Evolutionary conservation across 371 early-diverging fungal species (phyloP), one percentile per base, ranked within the genome.

Genomic region (Rhizopus microsporus): DNA sequence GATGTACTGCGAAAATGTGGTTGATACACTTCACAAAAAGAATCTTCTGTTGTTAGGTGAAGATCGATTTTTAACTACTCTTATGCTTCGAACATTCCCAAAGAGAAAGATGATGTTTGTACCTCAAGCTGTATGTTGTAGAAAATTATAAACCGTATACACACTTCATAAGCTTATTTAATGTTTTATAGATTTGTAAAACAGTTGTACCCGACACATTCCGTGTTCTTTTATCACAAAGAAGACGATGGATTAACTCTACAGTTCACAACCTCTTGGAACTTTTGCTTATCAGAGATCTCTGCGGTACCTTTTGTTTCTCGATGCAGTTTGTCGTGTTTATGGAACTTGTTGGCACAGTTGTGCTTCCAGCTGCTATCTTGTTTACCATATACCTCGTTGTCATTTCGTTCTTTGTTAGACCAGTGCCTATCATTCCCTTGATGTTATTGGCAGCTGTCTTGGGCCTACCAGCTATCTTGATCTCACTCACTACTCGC

Each of bases 241-340:
- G 99, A 23, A 83, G 99, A 49, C 74, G 97, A 57, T 98, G 97
- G 97, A 97, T 98, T 75, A 98, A 98, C 69, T 95, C 96, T 1
- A 98, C 99, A 3, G 87, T 94, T 34, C 95, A 94, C 62, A 98
- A 98, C 62, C 72, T 97, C 54, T 59, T 93, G 62, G 97, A 96
- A 71, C 76, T 98, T 48, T 89, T 95, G 3, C 75, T 91, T 16
- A 93, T 98, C 38, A 82, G 90, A 34, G 92, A 94, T 57, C 74
- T 98, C 35, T 98, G 99, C 73, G 97, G 97, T 16, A 92, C 91
- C 5, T 96, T 96, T 69, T 97, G 94, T 71, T 93, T 93, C 59
- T 93, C 93, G 15, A 96, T 98, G 97, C 97, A 95, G 68, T 95
- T 95, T 77, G 87, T 94, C 40, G 89, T 96, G 5, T 87, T 93